Base-by-base conservation (phyloP, 352 stramenopile species). In the Globisporangium apiculatum region DNA sequence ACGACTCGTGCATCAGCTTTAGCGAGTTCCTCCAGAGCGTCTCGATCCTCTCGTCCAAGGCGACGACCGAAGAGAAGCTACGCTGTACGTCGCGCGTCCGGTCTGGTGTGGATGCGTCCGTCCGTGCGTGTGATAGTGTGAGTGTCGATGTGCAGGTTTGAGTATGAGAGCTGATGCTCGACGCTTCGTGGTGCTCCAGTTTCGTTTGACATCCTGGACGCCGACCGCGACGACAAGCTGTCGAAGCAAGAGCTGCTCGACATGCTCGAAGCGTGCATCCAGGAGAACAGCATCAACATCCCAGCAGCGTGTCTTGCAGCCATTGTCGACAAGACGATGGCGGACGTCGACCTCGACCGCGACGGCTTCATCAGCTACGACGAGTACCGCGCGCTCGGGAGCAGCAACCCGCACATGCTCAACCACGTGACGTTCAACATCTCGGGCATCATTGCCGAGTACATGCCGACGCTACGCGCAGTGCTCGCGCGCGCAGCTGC, bases 391-490 rank as follows among this genome's bases (percentile, higher is more conserved):
- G 63, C 75, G 48, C 69, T 92, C 53, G 82, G 67, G 5, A 68
- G 74, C 43, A 66, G 67, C 52, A 89, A 84, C 54, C 71, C 84
- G 57, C 73, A 87, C 54, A 92, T 88, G 79, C 71, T 90, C 54
- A 86, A 84, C 62, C 83, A 90, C 64, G 71, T 92, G 47, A 89
- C 79, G 40, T 83, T 92, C 71, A 92, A 90, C 64, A 75, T 92
- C 37, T 87, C 79, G 41, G 74, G 61, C 45, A 79, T 91, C 58
- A 83, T 87, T 58, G 66, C 69, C 54, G 80, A 89, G 60, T 90
- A 86, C 66, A 87, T 90, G 77, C 77, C 77, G 9, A 71, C 77
- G 45, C 67, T 90, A 49, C 75, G 75, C 53, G 69, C 76, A n/a
- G 62, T 86, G 43, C 36, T 72, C 17, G 68, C 77, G 24, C 24